Conservation (phyloP, 352 stramenopile genomes). For the Phytopythium helicoides region DNA sequence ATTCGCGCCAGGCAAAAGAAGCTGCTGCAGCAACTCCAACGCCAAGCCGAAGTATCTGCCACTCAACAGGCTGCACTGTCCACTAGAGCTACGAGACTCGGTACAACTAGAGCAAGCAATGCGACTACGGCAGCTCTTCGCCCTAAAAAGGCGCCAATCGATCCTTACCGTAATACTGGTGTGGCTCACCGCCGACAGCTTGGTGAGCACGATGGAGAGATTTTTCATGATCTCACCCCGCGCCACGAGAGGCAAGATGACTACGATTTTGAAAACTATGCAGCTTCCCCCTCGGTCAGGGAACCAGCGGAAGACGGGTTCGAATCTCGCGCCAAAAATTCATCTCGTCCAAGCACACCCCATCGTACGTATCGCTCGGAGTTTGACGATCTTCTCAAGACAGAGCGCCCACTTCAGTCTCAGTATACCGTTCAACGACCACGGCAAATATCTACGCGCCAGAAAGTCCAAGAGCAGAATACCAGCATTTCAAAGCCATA, state of each 20-base stretch:
- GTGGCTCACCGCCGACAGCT: no score
- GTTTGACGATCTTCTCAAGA: conserved; percentile 44
- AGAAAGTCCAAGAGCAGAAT: conserved; percentile 1
- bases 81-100: no score
- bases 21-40: conserved; percentile 64
- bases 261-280: no score
- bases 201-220: no score
- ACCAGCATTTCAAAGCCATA: neutral
- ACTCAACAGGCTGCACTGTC: neutral
- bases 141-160: no score
- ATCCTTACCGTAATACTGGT: no score
- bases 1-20: conserved; percentile 79
- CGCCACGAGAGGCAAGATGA: no score
- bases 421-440: neutral
- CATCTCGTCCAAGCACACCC: conserved; percentile 6
- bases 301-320: no score
- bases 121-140: no score
- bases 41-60: conserved; percentile 18
- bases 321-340: neutral
- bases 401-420: conserved; percentile 12
- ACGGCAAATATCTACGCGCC: conserved; percentile 2
- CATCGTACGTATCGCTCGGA: conserved; percentile 20
- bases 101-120: no score
- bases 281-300: no score
- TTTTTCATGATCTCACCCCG: no score